Evolutionary conservation across 192 early-diverging fungal species (phyloP).

Genomic region (Linnemannia exigua): DNA sequence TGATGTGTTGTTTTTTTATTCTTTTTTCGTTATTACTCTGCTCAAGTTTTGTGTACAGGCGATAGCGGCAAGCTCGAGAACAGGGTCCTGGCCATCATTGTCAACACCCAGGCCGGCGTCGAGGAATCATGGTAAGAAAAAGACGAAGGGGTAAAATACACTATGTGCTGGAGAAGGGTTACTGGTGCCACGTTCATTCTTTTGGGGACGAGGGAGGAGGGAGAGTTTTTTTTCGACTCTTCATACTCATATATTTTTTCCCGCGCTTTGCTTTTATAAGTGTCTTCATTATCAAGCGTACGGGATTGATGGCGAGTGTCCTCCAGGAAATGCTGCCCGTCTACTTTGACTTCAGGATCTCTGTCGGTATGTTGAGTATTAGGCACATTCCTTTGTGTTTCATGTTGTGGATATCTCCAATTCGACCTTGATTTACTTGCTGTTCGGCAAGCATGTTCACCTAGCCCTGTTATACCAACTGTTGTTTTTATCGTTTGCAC

Average conservation of each 20-base stretch:
- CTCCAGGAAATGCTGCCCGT: slow-evolving; percentile 37
- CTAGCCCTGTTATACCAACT: too few relatives aligned
- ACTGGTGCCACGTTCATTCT: background rate
- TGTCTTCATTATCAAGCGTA: slow-evolving; percentile 47
- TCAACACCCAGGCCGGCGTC: slow-evolving; percentile 51
- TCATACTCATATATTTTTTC: background rate
- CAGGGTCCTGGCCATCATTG: slow-evolving; percentile 47
- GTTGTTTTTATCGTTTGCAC: background rate
- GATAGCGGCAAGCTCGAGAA: slow-evolving; percentile 24
- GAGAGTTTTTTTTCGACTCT: background rate
- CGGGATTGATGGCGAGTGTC: slow-evolving; percentile 35
- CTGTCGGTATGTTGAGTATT: slow-evolving; percentile 37
- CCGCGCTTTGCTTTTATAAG: slow-evolving; percentile 13
- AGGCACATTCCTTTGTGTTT: background rate
- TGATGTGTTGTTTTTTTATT: background rate
- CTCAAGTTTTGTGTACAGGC: slow-evolving; percentile 36
- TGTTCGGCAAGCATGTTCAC: too few relatives aligned
- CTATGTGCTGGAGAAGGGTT: background rate
- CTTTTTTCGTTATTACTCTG: slow-evolving; percentile 33
- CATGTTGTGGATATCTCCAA: background rate
- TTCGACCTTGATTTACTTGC: too few relatives aligned
- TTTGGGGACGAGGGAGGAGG: too few relatives aligned
- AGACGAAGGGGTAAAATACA: background rate
- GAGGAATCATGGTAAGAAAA: slow-evolving; percentile 44
- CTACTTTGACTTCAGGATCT: slow-evolving; percentile 53